Evolutionary conservation across 352 stramenopile genomes (phyloP), one percentile per base, ranked within the genome.

Genomic region (Lagenidium giganteum): DNA sequence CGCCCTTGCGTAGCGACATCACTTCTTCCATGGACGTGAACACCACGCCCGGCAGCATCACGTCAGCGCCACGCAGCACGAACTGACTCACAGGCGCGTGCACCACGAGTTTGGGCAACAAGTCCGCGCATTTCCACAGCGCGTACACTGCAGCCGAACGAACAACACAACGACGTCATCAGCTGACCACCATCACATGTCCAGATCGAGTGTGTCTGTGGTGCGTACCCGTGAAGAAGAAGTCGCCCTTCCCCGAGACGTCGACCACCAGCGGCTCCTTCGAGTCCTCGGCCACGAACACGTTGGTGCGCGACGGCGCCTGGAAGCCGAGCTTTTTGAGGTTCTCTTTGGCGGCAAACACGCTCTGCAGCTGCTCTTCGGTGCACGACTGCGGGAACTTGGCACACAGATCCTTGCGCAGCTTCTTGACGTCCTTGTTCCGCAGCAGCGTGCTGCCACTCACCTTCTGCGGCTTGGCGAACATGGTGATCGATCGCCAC

Each of bases 381-480:
- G 62, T 55, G 32, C 51, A 64, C 0, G 58, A 51, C 21, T 22
- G 23, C 5, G 48, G 37, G 34, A 84, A 68, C n/a, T 57, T 45
- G 22, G 60, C 51, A 1, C 49, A 38, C 11, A 85, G 54, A 33
- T 90, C 75, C 30, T 73, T 70, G 31, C 77, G 77, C 27, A 93
- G 63, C 61, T 91, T 93, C 69, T 91, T 93, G 51, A 68, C 67
- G 51, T 93, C 81, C 55, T 93, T 93, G 50, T 74, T 75, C 64
- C 87, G 88, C 30, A 93, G 68, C 61, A 89, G 61, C 42, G 67
- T 78, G 47, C 76, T 93, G 49, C 78, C 77, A 45, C 74, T 90
- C 42, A 68, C 59, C 67, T 89, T 90, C 27, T 67, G 59, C 40
- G 76, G 45, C 60, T 93, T 93, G 41, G 67, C 66, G 50, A 93